Base-by-base conservation (phyloP, 148 eudicot species). In the Vaccinium myrtillus region DNA sequence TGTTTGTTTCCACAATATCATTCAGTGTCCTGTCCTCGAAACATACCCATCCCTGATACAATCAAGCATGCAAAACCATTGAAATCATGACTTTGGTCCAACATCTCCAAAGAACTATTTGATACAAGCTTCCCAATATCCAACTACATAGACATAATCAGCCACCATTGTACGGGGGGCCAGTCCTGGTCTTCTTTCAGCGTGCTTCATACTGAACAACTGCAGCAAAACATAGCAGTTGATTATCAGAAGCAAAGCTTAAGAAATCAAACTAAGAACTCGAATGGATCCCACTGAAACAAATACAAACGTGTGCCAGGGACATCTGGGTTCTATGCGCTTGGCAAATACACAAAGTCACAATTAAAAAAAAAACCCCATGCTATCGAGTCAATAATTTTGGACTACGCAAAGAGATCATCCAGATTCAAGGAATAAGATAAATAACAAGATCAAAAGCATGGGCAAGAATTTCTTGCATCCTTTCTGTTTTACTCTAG, bases 151-250 rank as follows among this genome's bases (percentile, higher is more conserved):
- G 49, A 25, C 61, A 51, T 5, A 2, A 78, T 53, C 59, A 53
- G 53, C 77, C 39, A 10, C 14, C 51, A 36, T 61, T 25, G 19
- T 3, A 11, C 27, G 19, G 2, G 2, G 43, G 25, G n/a, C 18
- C 51, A 4, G 48, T 56, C 54, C 32, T 3, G 27, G 6, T 53
- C 39, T 51, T 11, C 27, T 51, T 50, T 90, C 85, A 90, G 51
- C 92, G 89, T 59, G 89, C 92, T 88, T 88, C 90, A 49, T 90
- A 90, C 85, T 88, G 90, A 69, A 90, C 89, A 85, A 90, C 90
- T 90, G 92, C 61, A 82, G 16, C 51, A 0, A 78, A 74, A 48
- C 32, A 49, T 70, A 8, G 15, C 55, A 53, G 50, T 63, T 14
- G 67, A 63, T 25, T 50, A 14, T 51, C 1, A 8, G 11, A 10